These are phyloP conservation scores for Backusella parvicylindrica DNA, from an alignment of 192 early-diverging fungal genomes.

Conservation along the genomic window DNA sequence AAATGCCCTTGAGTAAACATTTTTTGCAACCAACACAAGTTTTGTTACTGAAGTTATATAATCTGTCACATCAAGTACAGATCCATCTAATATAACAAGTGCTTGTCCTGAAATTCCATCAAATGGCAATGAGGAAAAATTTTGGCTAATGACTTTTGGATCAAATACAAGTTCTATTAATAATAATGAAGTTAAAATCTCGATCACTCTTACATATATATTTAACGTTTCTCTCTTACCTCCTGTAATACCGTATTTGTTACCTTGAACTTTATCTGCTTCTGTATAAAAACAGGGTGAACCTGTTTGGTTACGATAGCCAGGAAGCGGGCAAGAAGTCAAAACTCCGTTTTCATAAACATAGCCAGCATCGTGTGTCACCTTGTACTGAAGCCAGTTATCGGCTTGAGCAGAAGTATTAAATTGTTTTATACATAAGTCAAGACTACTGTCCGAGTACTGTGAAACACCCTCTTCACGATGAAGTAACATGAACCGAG, in stretches of 20 bases:
- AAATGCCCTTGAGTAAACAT: conserved; percentile 13
- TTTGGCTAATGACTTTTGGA: neutral
- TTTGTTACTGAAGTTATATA: conserved; percentile 23
- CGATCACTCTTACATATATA: neutral
- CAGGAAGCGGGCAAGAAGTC: conserved; percentile 28
- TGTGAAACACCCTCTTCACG: neutral
- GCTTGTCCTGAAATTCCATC: neutral
- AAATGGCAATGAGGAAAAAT: conserved; percentile 17
- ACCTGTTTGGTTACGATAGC: conserved; percentile 17
- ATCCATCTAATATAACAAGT: conserved; percentile 17
- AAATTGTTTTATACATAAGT: conserved; percentile 18
- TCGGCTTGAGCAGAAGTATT: conserved; percentile 21
- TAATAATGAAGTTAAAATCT: neutral
- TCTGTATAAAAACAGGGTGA: conserved; percentile 27
- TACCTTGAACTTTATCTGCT: neutral
- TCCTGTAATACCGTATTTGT: neutral
- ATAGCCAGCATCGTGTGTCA: conserved; percentile 30
- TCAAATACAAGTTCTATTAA: conserved; percentile 13
- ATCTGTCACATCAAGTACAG: conserved; percentile 38
- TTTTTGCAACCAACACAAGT: conserved; percentile 12
- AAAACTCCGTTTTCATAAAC: conserved; percentile 11
- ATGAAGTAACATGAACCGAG: conserved; percentile 26
- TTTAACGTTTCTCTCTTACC: neutral
- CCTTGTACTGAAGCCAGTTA: conserved; percentile 26
- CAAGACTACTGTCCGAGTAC: conserved; percentile 13